Evolutionary conservation across 2,329 filamentous ascomycete species (phyloP).

Genomic region (Pseudocercospora pini-densiflorae): DNA sequence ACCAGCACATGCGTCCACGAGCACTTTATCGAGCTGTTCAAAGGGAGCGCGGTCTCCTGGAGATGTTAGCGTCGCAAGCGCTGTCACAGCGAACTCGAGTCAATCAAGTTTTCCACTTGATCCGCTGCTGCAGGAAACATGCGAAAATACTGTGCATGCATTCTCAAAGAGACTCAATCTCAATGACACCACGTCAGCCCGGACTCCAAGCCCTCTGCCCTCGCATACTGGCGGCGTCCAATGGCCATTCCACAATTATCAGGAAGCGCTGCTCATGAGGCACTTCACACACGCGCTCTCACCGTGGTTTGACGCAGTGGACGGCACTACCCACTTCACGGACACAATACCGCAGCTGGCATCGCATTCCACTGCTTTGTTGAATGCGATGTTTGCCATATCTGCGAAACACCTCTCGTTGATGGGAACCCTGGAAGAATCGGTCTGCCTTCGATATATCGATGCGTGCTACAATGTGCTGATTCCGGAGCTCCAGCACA

Average conservation of each 20-base stretch:
- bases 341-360: constrained; percentile 59
- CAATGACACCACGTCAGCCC: not conserved
- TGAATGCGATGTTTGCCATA: constrained; percentile 62
- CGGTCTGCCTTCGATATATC: constrained; percentile 15
- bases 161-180: not conserved
- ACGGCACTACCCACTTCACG: constrained; percentile 53
- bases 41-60: not conserved
- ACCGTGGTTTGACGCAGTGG: constrained; percentile 35
- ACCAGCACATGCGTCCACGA: not conserved
- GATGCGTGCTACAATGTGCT: constrained; percentile 18
- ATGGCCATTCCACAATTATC: constrained; percentile 33
- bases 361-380: constrained; percentile 53
- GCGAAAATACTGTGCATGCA: not conserved
- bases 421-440: constrained; percentile 11
- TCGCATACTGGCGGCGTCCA: not conserved
- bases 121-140: not conserved
- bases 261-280: constrained; percentile 36
- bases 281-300: constrained; percentile 37
- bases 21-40: not conserved
- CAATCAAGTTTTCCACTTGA: constrained; percentile 4
- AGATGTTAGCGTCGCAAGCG: constrained; percentile 1
- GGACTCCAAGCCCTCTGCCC: not conserved
- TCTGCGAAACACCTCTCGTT: constrained; percentile 55
- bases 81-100: not conserved
- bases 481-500: constrained; percentile 14